Conservation (phyloP, 257 asterid species). For the Ocimum tenuiflorum region DNA sequence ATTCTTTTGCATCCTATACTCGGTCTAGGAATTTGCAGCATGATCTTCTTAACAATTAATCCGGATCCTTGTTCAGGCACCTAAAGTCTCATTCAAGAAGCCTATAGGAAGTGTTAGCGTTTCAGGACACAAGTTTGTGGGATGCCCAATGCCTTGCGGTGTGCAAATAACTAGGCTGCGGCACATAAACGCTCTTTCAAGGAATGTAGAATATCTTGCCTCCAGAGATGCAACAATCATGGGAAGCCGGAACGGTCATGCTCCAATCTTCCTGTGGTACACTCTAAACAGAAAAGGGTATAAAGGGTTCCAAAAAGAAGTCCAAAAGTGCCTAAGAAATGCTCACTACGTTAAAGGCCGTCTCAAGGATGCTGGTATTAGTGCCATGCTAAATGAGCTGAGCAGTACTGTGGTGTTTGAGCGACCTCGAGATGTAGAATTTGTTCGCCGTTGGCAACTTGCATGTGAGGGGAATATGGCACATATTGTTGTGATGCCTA, state of each 20-base stretch:
- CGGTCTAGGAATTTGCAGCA: not conserved
- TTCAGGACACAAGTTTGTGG: slow-evolving; percentile 95
- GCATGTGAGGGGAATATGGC: slow-evolving; percentile 95
- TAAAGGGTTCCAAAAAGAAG: slow-evolving; percentile 92
- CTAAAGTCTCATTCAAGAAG: slow-evolving; percentile 81
- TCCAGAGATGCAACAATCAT: slow-evolving; percentile 96
- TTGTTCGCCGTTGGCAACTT: slow-evolving; percentile 91
- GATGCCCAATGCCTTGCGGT: slow-evolving; percentile 99
- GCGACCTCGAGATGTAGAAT: slow-evolving; percentile 78
- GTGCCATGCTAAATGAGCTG: slow-evolving; percentile 89
- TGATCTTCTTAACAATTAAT: not conserved
- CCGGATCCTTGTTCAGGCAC: slow-evolving; percentile 55
- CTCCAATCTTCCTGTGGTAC: slow-evolving; percentile 95
- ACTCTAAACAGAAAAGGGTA: slow-evolving; percentile 87
- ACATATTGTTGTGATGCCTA: slow-evolving; percentile 86
- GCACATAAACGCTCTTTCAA: slow-evolving; percentile 70
- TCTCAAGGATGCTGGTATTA: slow-evolving; percentile 60
- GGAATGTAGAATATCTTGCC: slow-evolving; percentile 90
- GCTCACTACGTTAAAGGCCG: slow-evolving; percentile 87
- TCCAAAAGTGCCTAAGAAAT: slow-evolving; percentile 81
- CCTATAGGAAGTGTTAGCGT: slow-evolving; percentile 96
- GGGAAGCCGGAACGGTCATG: slow-evolving; percentile 98
- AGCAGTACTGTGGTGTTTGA: slow-evolving; percentile 97
- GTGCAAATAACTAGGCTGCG: slow-evolving; percentile 70
- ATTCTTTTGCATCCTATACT: not conserved